A percentile compares a stretch with the other conserved stretches of the same genome.
Evolutionary conservation across 2,329 filamentous ascomycete genomes (phyloP).

Genomic region (Fusarium vanettenii): DNA sequence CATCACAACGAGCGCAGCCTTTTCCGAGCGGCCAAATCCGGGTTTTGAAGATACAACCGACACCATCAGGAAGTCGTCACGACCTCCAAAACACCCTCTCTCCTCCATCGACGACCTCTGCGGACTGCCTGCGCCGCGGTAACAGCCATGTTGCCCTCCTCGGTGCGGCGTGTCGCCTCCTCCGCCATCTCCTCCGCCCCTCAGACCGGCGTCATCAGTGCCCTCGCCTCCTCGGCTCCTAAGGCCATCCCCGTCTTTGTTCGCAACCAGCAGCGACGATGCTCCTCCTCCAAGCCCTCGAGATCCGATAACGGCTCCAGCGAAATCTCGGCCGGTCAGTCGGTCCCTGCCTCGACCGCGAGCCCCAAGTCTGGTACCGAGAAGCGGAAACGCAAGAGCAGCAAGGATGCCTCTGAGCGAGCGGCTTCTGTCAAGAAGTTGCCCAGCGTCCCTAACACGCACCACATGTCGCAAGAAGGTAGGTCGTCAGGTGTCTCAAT

Average conservation of each 20-base stretch:
- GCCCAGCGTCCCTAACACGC: slow-evolving; percentile 80
- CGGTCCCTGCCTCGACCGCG: slow-evolving; percentile 60
- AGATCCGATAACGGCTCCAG: slow-evolving; percentile 68
- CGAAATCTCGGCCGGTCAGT: slow-evolving; percentile 61
- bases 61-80: slow-evolving; percentile 49
- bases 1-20: slow-evolving; percentile 44
- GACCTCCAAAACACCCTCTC: slow-evolving; percentile 35
- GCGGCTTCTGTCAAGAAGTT: slow-evolving; percentile 66
- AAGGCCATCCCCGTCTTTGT: slow-evolving; percentile 53
- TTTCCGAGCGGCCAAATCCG: slow-evolving; percentile 53
- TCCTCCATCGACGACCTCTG: slow-evolving; percentile 28
- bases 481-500: slow-evolving; percentile 37
- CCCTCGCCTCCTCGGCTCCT: slow-evolving; percentile 55
- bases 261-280: slow-evolving; percentile 63
- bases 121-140: slow-evolving; percentile 38
- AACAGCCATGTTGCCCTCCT: slow-evolving; percentile 64
- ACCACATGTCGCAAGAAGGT: slow-evolving; percentile 77
- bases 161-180: slow-evolving; percentile 66
- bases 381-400: slow-evolving; percentile 68
- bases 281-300: slow-evolving; percentile 72
- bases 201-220: slow-evolving; percentile 56
- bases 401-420: slow-evolving; percentile 60
- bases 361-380: slow-evolving; percentile 58
- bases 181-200: slow-evolving; percentile 60
- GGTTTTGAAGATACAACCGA: slow-evolving; percentile 49